A percentile compares a stretch with the other conserved stretches of the same genome.
Evolutionary conservation across 495 filamentous ascomycete genomes (phyloP).

Genomic region (Halenospora varia): DNA sequence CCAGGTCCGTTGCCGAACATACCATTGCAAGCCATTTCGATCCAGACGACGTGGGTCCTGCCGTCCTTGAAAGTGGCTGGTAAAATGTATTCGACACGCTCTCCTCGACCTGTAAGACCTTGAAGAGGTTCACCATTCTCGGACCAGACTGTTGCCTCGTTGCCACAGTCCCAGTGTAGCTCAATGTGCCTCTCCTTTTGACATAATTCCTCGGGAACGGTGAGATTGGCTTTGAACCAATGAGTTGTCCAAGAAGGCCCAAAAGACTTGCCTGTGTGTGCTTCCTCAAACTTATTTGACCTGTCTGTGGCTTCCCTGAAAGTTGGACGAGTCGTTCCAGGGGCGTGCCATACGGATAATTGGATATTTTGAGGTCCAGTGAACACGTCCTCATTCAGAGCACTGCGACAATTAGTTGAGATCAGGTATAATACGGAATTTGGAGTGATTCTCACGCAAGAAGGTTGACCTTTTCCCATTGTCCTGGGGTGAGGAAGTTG

Average conservation of each 20-base stretch:
- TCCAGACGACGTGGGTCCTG: constrained; percentile 81
- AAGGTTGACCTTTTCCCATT: too few species aligned
- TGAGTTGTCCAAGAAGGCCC: constrained; percentile 98
- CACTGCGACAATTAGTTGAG: too few species aligned
- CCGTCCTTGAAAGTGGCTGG: constrained; percentile 78
- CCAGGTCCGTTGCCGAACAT: constrained; percentile 97
- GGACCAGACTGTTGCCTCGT: constrained; percentile 87
- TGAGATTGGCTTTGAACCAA: constrained; percentile 85
- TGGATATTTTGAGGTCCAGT: constrained; percentile 72
- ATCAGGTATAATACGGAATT: too few species aligned
- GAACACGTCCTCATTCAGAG: too few species aligned
- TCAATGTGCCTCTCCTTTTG: constrained; percentile 78
- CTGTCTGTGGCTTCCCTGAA: constrained; percentile 91
- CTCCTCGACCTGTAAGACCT: constrained; percentile 87
- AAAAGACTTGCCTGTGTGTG: constrained; percentile 72
- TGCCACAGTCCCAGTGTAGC: constrained; percentile 92
- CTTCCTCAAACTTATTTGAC: constrained; percentile 70
- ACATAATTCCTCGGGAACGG: constrained; percentile 66
- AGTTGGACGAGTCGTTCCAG: constrained; percentile 71
- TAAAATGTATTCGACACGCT: constrained; percentile 85
- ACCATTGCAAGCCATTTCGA: constrained; percentile 97
- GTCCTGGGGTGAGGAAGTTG: too few species aligned
- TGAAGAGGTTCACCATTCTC: constrained; percentile 86
- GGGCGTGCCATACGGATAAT: constrained; percentile 83
- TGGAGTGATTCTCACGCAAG: too few species aligned